Conservation (phyloP, 768 basidiomycete genomes). For the Russula olivacea region DNA sequence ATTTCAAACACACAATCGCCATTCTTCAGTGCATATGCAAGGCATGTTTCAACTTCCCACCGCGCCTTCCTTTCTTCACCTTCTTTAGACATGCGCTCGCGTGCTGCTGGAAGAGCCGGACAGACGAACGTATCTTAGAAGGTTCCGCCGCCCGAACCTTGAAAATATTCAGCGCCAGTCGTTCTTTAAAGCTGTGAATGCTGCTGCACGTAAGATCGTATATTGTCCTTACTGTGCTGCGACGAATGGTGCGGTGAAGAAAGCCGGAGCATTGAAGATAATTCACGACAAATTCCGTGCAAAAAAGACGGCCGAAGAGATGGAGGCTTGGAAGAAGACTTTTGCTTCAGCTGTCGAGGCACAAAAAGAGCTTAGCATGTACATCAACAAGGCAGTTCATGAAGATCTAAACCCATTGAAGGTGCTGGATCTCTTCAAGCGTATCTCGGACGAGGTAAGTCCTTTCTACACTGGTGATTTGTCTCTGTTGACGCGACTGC, state of each 20-base stretch:
- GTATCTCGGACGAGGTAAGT: conserved; percentile 84
- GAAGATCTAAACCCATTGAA: conserved; percentile 95
- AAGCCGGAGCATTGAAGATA: conserved; percentile 90
- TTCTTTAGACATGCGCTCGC: conserved; percentile 74
- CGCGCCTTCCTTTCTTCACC: conserved; percentile 5
- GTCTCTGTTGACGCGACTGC: background rate
- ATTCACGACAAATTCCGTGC: conserved; percentile 97
- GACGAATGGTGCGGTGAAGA: conserved; percentile 94
- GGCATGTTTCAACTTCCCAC: conserved; percentile 39
- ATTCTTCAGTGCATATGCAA: conserved; percentile 98
- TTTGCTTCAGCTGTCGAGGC: conserved; percentile 79
- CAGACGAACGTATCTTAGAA: conserved; percentile 73
- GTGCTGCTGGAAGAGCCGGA: conserved; percentile 86
- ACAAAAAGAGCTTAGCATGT: conserved; percentile 79
- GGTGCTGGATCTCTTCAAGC: conserved; percentile 84
- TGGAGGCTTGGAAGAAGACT: conserved; percentile 79
- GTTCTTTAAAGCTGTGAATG: conserved; percentile 79
- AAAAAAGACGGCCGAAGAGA: conserved; percentile 84
- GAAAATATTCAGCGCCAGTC: conserved; percentile 88
- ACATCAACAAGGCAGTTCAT: conserved; percentile 79
- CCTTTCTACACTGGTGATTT: background rate
- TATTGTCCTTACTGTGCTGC: conserved; percentile 92
- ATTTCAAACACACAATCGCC: conserved; percentile 91
- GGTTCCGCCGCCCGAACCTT: conserved; percentile 85
- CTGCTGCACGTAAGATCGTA: conserved; percentile 80